phyloP scores from a whole-genome alignment of 139 green algal genomes.

The Pseudopediastrum boryanum region DNA sequence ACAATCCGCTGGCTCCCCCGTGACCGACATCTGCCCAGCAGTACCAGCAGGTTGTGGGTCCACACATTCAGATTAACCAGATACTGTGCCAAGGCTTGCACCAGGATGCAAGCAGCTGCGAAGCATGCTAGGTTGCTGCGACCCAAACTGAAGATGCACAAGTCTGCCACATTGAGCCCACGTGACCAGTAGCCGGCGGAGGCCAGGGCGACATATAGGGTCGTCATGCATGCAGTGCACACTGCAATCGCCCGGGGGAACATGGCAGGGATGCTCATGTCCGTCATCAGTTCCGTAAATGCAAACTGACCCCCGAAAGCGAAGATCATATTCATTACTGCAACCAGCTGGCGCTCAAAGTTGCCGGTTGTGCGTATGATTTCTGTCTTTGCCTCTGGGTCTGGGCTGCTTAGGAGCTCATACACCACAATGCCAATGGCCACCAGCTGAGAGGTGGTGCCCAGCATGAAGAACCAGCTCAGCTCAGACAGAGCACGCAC shows the following conservation, averaged over 20 bases:
- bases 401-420: constrained; percentile 41
- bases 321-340: constrained; percentile 45
- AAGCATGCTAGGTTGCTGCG: constrained; percentile 22
- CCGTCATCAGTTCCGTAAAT: constrained; percentile 40
- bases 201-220: constrained; percentile 51
- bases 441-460: constrained; percentile 53
- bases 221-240: constrained; percentile 53
- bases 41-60: constrained; percentile 65
- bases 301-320: constrained; percentile 34
- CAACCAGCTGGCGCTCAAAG: constrained; percentile 31
- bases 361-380: constrained; percentile 26
- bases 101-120: constrained; percentile 46
- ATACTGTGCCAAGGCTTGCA: constrained; percentile 63
- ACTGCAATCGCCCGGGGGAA: constrained; percentile 44
- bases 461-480: constrained; percentile 56
- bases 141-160: constrained; percentile 58
- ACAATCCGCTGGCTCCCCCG: background rate
- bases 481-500: constrained; percentile 52
- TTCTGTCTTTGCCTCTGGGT: constrained; percentile 38
- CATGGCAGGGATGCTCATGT: constrained; percentile 30
- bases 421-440: constrained; percentile 56
- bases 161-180: constrained; percentile 37
- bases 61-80: constrained; percentile 69
- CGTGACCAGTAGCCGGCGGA: constrained; percentile 58
- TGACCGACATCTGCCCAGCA: constrained; percentile 38